Percentiles rank a stretch among this genome's conserved stretches.
These are phyloP conservation scores for Persicaria maculosa DNA, from an alignment of 148 eudicot species.

Conservation along the genomic window DNA sequence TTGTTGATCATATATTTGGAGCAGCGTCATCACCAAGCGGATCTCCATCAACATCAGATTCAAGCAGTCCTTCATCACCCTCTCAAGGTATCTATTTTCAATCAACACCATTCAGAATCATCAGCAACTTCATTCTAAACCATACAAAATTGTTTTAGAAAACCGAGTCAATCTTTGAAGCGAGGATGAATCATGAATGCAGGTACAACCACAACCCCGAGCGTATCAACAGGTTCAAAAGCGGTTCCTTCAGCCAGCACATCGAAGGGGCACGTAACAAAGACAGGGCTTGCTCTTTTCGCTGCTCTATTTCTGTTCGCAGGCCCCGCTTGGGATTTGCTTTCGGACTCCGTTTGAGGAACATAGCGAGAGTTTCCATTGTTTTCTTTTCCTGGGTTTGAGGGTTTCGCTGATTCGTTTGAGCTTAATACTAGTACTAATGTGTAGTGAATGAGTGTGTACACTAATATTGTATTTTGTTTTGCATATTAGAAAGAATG, in stretches of 20 bases:
- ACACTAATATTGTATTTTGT: neutral
- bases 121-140: no score
- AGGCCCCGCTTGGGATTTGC: neutral
- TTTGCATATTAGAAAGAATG: slow-evolving; percentile 3
- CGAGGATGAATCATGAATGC: neutral
- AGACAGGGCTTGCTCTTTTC: neutral
- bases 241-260: neutral
- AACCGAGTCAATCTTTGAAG: no score
- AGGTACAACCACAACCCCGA: neutral
- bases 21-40: slow-evolving; percentile 1
- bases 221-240: neutral
- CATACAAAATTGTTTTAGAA: no score
- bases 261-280: neutral
- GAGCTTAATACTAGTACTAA: neutral
- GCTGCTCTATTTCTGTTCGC: neutral
- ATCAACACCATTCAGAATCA: neutral
- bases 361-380: neutral
- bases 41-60: slow-evolving; percentile 8
- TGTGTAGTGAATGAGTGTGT: neutral
- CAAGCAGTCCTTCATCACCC: neutral
- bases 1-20: neutral
- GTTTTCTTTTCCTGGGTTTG: neutral
- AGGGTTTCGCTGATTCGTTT: neutral
- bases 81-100: neutral
- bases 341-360: neutral